These are phyloP conservation scores for Termitomyces bulborhizus DNA, from an alignment of 768 basidiomycete species.

Conservation along the genomic window DNA sequence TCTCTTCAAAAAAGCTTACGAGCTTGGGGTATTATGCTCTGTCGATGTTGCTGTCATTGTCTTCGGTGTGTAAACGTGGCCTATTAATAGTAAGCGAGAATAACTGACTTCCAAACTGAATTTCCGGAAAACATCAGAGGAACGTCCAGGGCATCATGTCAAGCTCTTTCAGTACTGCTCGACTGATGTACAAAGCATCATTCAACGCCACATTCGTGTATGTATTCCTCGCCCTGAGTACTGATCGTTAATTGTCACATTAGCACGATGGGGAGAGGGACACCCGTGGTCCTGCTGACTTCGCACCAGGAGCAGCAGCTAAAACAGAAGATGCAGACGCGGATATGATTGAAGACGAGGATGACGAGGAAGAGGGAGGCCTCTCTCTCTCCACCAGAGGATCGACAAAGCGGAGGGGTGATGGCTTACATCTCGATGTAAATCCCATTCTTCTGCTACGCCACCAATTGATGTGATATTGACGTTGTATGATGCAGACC, in stretches of 20 bases:
- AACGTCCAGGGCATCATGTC: conserved; percentile 69
- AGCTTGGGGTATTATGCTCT: conserved; percentile 83
- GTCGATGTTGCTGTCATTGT: conserved; percentile 88
- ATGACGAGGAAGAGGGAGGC: conserved; percentile 18
- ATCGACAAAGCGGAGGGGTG: conserved; percentile 1
- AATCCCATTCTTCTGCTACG: not conserved
- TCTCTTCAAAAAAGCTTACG: conserved; percentile 88
- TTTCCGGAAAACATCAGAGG: conserved; percentile 50
- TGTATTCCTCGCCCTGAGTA: conserved; percentile 12
- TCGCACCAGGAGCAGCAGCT: conserved; percentile 26
- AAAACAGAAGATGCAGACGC: conserved; percentile 30
- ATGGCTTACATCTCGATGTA: conserved; percentile 5
- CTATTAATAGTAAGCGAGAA: not conserved
- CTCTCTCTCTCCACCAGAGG: not conserved
- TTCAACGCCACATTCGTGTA: conserved; percentile 58
- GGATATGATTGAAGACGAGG: conserved; percentile 25
- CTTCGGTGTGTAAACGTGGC: conserved; percentile 38
- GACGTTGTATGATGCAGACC: not conserved
- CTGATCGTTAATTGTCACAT: conserved; percentile 1
- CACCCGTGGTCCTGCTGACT: conserved; percentile 39
- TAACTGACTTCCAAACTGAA: conserved; percentile 17
- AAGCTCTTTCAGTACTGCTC: conserved; percentile 85
- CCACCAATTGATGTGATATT: not conserved
- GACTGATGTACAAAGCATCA: conserved; percentile 58
- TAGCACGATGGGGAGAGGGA: conserved; percentile 49